These are phyloP conservation scores for Escallonia herrerae DNA, from an alignment of 129 eudicot species.

Conservation along the genomic window DNA sequence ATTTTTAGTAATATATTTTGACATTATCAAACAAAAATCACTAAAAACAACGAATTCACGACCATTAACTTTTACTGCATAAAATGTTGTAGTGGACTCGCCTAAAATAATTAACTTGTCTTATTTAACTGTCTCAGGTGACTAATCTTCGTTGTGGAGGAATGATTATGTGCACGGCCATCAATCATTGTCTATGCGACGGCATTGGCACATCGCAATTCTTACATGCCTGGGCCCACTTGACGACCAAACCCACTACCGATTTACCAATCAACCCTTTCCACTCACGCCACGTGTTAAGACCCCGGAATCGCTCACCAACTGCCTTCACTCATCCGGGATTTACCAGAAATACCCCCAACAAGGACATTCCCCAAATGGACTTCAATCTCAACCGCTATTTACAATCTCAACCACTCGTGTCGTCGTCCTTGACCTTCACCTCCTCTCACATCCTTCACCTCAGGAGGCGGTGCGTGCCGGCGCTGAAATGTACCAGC, in stretches of 20 bases:
- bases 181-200: conserved; percentile 85
- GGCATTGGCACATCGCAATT: conserved; percentile 90
- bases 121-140: too few species aligned
- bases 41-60: too few species aligned
- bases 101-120: too few species aligned
- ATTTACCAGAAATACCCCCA: conserved; percentile 27
- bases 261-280: conserved; percentile 43
- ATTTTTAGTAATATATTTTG: too few species aligned
- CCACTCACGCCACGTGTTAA: conserved; percentile 75
- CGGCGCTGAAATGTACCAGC: conserved; percentile 73
- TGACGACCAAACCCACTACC: conserved; percentile 27
- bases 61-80: too few species aligned
- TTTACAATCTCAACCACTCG: conserved; percentile 64
- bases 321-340: conserved; percentile 34
- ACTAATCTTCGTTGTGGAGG: conserved; percentile 83
- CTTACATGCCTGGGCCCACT: conserved; percentile 84
- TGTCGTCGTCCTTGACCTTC: conserved; percentile 60
- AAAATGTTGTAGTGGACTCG: too few species aligned
- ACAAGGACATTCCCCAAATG: background rate
- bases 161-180: conserved; percentile 69
- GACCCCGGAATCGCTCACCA: conserved; percentile 41
- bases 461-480: conserved; percentile 51
- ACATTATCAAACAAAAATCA: too few species aligned
- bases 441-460: conserved; percentile 39
- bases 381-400: conserved; percentile 27